Base-by-base conservation (phyloP, 1,284 basidiomycete genomes). In the Heterobasidion annosum region DNA sequence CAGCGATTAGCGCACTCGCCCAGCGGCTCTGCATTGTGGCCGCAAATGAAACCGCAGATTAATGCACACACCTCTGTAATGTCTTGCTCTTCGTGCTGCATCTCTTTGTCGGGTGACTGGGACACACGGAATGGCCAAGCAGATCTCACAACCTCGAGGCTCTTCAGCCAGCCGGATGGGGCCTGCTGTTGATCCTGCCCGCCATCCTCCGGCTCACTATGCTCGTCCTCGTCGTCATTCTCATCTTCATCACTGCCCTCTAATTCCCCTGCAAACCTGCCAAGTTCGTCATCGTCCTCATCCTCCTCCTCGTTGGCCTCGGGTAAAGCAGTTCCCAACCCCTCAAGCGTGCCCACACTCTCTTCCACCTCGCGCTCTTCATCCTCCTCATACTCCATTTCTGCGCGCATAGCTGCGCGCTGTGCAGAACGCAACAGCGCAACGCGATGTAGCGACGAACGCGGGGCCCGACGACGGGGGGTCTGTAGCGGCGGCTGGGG, bases 371-470 rank as follows among this genome's bases (percentile, higher is more conserved):
- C 77, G 2, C 60, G 53, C 48, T 61, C 59, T 37, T 55, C 57
- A 52, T 62, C 58, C 43, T 67, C 63, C 49, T 67, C 66, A 44
- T 54, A 54, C 54, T 68, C 65, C 49, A 70, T 66, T 52, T 73
- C 71, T 8, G 61, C 57, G 50, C 64, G 65, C 58, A 81, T 57
- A 0, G 78, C 75, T 0, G 77, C 77, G 13, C 81, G 72, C 60
- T 87, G 84, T 0, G 83, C 83, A 37, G 80, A 83, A 8, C 84
- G 76, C 34, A 88, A 79, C 15, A 88, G 70, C 1, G 88, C 85
- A 0, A 82, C 82, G 12, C 81, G 78, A 62, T 88, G 85, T 1
- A 88, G 67, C 1, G 79, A 80, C 10, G 73, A 69, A 2, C 76
- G 69, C 3, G 68, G 67, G 33, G 65, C 67, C 32, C 74, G 71